Evolutionary conservation across 129 eudicot species (phyloP), one percentile per base, ranked within the genome.

Genomic region (Oenanthe sinensis): DNA sequence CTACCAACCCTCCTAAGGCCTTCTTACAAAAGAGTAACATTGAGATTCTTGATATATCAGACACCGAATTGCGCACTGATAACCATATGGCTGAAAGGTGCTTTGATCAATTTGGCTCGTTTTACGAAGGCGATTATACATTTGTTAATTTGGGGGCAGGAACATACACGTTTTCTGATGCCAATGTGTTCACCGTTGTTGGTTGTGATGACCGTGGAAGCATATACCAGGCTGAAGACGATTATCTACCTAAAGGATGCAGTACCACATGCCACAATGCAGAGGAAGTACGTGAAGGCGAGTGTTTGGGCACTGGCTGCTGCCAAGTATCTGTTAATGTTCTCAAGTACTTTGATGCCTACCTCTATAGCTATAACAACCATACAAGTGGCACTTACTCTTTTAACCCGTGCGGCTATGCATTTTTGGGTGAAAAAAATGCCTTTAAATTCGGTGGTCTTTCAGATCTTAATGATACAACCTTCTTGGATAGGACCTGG

Each of bases 241-340:
- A 65, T 0, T 0, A 19, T 4, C 75, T 43, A 6, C 19, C 20
- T 2, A 86, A 85, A 44, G 90, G 88, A 7, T 90, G 96, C 80
- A 58, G 81, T 1, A 20, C 93, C 0, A 47, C 81, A 36, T 92
- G 97, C 52, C 77, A 87, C 8, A 78, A 45, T 8, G 79, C 86
- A 0, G 86, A 67, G 42, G 89, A 87, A 16, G 85, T 91, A 22
- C 26, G 54, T 12, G 74, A 72, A n/a, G 88, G 86, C 0, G 49
- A 73, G 20, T 91, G 97, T 68, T 54, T 78, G n/a, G 90, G 97
- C 7, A 77, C 82, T 0, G 97, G 97, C 1, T 91, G 97, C 60
- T 89, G 97, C 74, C 89, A 91, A 76, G 83, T 85, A 1, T 13
- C 86, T 0, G 89, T 92, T 1, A 89, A 62, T 48, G 97, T 83